A percentile compares a stretch with the other conserved stretches of the same genome.
Conservation (phyloP, 352 stramenopile genomes). For the Thalassiosira ordinaria region DNA sequence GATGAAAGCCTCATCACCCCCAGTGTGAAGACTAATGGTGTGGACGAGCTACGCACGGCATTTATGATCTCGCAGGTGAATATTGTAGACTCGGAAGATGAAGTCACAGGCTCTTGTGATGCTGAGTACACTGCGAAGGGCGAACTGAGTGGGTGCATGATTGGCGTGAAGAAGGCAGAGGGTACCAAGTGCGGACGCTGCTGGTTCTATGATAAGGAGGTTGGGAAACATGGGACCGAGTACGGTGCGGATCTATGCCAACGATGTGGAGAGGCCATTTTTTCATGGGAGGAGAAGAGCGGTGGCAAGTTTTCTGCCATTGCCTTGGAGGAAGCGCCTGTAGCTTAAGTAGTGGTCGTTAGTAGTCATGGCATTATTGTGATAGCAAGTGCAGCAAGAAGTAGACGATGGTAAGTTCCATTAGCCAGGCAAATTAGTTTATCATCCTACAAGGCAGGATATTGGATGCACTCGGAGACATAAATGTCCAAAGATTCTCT, state of each 20-base stretch:
- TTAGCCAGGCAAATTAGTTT: too few species aligned
- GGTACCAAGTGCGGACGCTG: conserved; percentile 81
- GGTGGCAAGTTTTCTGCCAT: conserved; percentile 48
- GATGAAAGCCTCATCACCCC: conserved; percentile 78
- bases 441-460: too few species aligned
- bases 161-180: conserved; percentile 83
- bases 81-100: conserved; percentile 67
- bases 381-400: not conserved
- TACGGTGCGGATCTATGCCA: conserved; percentile 76
- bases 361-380: conserved; percentile 4
- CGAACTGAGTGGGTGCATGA: conserved; percentile 71
- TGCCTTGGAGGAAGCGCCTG: conserved; percentile 37
- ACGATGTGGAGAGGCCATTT: conserved; percentile 81
- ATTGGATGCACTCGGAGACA: too few species aligned
- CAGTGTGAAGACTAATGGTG: conserved; percentile 84
- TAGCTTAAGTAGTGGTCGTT: conserved; percentile 36
- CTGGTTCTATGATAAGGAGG: conserved; percentile 81
- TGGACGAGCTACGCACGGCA: conserved; percentile 83
- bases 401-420: not conserved
- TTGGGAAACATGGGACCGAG: conserved; percentile 59
- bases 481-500: too few species aligned
- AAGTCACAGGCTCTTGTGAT: conserved; percentile 59
- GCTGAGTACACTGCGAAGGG: conserved; percentile 66
- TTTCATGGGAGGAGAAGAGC: conserved; percentile 71
- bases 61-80: conserved; percentile 86